Evolutionary conservation across 2,329 filamentous ascomycete species (phyloP), one percentile per base, ranked within the genome.

Genomic region (Mycosphaerella arachidis): DNA sequence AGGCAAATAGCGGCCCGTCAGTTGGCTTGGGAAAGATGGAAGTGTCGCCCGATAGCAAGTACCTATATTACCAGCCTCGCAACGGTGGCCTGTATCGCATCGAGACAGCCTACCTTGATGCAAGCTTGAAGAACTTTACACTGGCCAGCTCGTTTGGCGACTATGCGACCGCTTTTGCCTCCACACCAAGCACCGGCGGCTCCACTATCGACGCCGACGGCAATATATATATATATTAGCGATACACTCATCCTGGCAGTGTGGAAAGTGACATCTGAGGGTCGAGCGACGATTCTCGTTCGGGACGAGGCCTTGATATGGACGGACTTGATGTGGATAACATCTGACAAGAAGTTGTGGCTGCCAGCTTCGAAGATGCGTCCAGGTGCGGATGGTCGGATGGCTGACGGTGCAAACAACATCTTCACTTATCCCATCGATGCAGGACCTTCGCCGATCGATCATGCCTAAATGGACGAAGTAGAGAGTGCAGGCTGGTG

Each of bases 161-260:
- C 64, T 50, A 61, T 63, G 53, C 53, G 6, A 63, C 68, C 54
- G 68, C 74, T 1, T 74, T 70, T 51, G 65, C 73, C 1, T 60
- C 71, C 16, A 76, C 74, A 4, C 73, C 73, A 3, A 67, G 66
- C 10, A 76, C 73, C 1, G 73, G 72, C 18, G 73, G 73, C 29
- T 74, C 71, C 6, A 71, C 74, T 12, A 75, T 75, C 45, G 74
- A 75, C 56, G 73, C 70, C 0, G 51, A 70, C 5, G 74, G 74
- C 3, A 75, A 74, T 55, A 72, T 75, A 48, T 76, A 75, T 59
- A 56, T 65, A 54, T n/a, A n/a, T n/a, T n/a, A 72, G 69, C 62
- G 73, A 75, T 60, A 71, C 67, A 1, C 69, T 75, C 53, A 57
- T 63, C 30, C 66, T 69, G 56, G 37, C 63, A 6, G 65, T 71